phyloP scores from a whole-genome alignment of 2,329 filamentous ascomycete genomes.

The Fusarium duplospermum region DNA sequence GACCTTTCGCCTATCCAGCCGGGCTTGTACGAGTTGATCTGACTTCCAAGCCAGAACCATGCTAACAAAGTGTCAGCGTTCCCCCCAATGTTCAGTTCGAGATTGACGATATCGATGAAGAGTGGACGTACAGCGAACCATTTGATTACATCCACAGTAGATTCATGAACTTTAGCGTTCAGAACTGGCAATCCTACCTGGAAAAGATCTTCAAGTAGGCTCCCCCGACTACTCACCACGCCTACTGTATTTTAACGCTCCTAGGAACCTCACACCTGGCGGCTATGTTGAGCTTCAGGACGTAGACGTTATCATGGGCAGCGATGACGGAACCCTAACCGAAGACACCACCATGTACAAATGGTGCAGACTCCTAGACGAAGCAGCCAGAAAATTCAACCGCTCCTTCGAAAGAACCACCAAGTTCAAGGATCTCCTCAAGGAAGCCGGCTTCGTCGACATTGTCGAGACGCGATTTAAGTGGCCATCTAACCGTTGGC shows the following conservation, averaged over 20 bases:
- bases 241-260: not conserved
- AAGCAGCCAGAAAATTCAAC: slow-evolving; percentile 45
- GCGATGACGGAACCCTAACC: slow-evolving; percentile 28
- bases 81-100: not conserved
- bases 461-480: slow-evolving; percentile 59
- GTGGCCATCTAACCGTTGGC: slow-evolving; percentile 63
- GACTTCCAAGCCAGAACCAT: fast-evolving
- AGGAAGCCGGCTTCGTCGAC: slow-evolving; percentile 63
- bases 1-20: slow-evolving; percentile 8
- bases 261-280: slow-evolving; percentile 23
- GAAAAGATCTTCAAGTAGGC: not conserved
- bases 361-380: slow-evolving; percentile 43
- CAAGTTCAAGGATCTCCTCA: slow-evolving; percentile 48
- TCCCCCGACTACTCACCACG: not conserved
- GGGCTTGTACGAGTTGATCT: not conserved
- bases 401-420: slow-evolving; percentile 41
- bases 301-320: slow-evolving; percentile 27
- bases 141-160: slow-evolving; percentile 13
- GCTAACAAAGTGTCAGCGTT: not conserved
- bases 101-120: slow-evolving; percentile 1
- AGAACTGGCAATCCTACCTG: not conserved
- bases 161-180: slow-evolving; percentile 8
- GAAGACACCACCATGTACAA: slow-evolving; percentile 34
- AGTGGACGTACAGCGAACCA: not conserved
- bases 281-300: slow-evolving; percentile 38